phyloP scores from a whole-genome alignment of 2,329 filamentous ascomycete genomes.

The Colletotrichum sp. region DNA sequence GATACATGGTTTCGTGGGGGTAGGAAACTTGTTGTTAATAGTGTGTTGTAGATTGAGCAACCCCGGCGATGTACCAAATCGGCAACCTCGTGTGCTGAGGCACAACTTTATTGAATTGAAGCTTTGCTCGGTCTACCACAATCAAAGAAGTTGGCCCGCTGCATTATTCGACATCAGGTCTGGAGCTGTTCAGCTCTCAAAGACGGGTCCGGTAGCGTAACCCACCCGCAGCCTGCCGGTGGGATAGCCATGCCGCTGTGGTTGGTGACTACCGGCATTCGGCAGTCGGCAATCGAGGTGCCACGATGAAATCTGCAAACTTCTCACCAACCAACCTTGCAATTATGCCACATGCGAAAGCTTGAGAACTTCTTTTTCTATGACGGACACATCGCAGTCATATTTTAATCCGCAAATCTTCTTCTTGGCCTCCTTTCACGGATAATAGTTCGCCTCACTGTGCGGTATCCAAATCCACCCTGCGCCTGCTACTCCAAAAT shows the following conservation, averaged over 20 bases:
- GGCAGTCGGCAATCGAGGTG: not conserved
- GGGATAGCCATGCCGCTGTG: not conserved
- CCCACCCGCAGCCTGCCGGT: not conserved
- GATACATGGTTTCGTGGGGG: not conserved
- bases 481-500: not conserved
- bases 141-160: rapidly evolving
- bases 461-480: not conserved
- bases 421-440: not conserved
- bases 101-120: not conserved
- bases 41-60: not conserved
- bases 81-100: rapidly evolving
- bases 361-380: not conserved
- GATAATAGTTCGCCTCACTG: rapidly evolving
- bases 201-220: not conserved
- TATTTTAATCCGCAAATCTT: not conserved
- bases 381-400: not conserved
- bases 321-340: not conserved
- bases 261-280: not conserved
- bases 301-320: not conserved
- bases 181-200: not conserved
- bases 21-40: not conserved
- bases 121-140: not conserved
- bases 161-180: rapidly evolving
- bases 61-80: not conserved
- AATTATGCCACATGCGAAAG: not conserved